Percentiles rank a stretch among this genome's conserved stretches.
These are phyloP conservation scores for Verbena officinalis DNA, from an alignment of 257 asterid species.

Conservation along the genomic window DNA sequence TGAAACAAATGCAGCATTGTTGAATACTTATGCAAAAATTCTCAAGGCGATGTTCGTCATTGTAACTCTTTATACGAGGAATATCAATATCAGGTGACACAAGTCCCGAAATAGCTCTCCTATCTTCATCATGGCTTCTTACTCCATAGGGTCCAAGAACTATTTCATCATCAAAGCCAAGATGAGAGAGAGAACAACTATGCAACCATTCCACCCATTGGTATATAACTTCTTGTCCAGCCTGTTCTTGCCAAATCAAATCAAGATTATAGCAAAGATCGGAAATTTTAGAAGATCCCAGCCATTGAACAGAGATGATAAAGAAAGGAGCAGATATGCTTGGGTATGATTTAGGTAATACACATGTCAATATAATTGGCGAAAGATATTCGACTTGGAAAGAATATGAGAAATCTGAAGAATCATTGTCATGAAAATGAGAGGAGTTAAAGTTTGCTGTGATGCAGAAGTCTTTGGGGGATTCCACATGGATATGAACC, in stretches of 20 bases:
- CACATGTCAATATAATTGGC: conserved; percentile 74
- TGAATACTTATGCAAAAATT: conserved; percentile 72
- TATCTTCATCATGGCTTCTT: conserved; percentile 45
- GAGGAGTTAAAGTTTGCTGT: conserved; percentile 59
- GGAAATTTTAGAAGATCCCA: conserved; percentile 55
- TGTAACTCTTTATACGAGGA: conserved; percentile 67
- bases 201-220: conserved; percentile 91
- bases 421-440: conserved; percentile 33
- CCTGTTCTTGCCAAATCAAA: conserved; percentile 75
- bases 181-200: conserved; percentile 62
- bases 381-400: conserved; percentile 78
- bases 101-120: conserved; percentile 68
- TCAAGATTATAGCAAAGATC: conserved; percentile 72
- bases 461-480: conserved; percentile 54
- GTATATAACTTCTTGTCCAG: conserved; percentile 81
- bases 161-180: conserved; percentile 69
- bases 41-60: conserved; percentile 67
- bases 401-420: conserved; percentile 67
- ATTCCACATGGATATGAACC: conserved; percentile 72
- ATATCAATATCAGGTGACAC: conserved; percentile 73
- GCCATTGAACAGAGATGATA: conserved; percentile 73
- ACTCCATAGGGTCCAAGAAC: conserved; percentile 64
- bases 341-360: conserved; percentile 86
- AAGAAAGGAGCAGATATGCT: conserved; percentile 67
- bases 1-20: conserved; percentile 77